Evolutionary conservation across 2,329 filamentous ascomycete genomes (phyloP), one percentile per base, ranked within the genome.

Genomic region (Ceratocystis albifundus): DNA sequence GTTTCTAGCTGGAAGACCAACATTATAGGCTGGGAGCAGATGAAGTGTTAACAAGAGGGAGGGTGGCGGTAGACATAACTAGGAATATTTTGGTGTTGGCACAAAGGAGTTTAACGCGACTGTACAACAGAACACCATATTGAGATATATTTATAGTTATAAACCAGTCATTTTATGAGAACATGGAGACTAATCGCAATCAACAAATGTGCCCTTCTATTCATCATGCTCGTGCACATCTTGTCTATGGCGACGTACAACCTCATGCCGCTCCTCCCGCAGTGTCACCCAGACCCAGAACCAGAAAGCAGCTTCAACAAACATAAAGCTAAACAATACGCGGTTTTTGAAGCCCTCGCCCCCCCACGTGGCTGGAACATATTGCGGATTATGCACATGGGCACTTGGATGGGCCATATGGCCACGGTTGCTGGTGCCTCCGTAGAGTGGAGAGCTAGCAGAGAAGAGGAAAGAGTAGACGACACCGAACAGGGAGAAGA

Each of bases 271-370:
- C 77, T 90, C 88, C 72, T 90, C 88, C 64, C 84, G 79, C 71
- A 90, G 74, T 3, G 84, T 88, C 36, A 87, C 80, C 80, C 85
- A 90, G 28, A 84, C 85, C 91, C 91, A 96, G 75, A 96, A 91
- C 90, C 91, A 96, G 69, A 83, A 82, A 70, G 90, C 80, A 74
- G 90, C 84, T 78, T 96, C 92, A 72, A 96, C 73, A 72, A 96
- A 94, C 7, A 85, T 85, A 76, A 90, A 94, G 0, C 88, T 86
- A 73, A 96, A 95, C 50, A 96, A 84, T 50, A 96, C 78, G 63
- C 90, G 84, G 74, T 95, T 96, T 78, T 92, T 90, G 71, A 96
- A 75, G 28, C 83, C 82, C 69, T 91, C 87, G 62, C 84, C 79
- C 69, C 76, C 85, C 80, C 75, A 81, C 72, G 74, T 72, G 62